Base-by-base conservation (phyloP, 768 basidiomycete genomes). In the Suillus bovinus region DNA sequence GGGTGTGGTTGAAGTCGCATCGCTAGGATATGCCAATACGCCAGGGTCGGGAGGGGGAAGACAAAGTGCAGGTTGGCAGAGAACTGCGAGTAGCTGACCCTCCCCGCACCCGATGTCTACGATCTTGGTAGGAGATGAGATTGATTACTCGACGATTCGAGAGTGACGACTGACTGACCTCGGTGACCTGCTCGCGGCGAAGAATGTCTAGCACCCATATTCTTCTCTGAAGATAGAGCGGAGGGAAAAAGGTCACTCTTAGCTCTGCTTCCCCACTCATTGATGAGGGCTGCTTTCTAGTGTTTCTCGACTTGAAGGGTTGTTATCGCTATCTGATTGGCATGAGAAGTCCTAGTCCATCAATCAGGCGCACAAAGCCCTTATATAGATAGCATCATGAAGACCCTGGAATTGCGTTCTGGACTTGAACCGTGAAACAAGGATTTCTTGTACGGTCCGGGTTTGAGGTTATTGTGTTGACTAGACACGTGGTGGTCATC, bases 31-130 rank as follows among this genome's bases (percentile, higher is more conserved):
- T 64, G 64, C 24, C 66, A 72, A 66, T 36, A 67, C 46, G 33
- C 58, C 49, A 29, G 77, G 74, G n/a, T 78, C 42, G 41, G 60
- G 0, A 70, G 84, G 71, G 47, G 78, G 65, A 29, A 88, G 82
- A 84, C 89, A 90, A 1, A 88, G 86, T 1, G 93, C 86, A 0
- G 93, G 89, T 68, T 90, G 87, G 65, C 84, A 84, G 13, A 96
- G 84, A 11, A 86, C 82, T 0, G 79, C 72, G 16, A 95, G 83
- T 9, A 95, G 80, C 42, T 86, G 79, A 24, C 93, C 93, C 73
- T 91, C 86, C 44, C 93, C 93, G 67, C 93, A 96, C 5, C 93
- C 93, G 31, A 93, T 78, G 68, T 96, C 93, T 54, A 94, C 77
- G 8, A 94, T 80, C 91, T 93, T 62, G 24, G 29, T 13, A 27